Evolutionary conservation across 139 green algal species (phyloP), one percentile per base, ranked within the genome.

Genomic region (Mesotaenium endlicherianum): DNA sequence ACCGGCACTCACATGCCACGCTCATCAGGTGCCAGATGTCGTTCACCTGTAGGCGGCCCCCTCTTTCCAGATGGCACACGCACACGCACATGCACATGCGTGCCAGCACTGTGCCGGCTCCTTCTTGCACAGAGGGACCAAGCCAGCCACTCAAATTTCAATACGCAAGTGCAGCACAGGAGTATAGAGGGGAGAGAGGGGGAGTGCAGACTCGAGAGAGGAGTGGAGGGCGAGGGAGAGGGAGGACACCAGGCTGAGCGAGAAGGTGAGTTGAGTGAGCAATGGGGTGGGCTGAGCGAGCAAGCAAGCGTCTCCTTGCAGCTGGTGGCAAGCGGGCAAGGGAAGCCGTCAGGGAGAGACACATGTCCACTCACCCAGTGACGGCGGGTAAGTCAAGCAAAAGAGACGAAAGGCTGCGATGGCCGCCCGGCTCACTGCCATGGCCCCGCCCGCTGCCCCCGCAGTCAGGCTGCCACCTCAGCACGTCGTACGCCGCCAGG

Each of bases 401-500:
- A 14, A 72, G n/a, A n/a, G n/a, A n/a, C n/a, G n/a, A n/a, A n/a
- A n/a, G n/a, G 41, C 11, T 14, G 8, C 43, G 60, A 11, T 72
- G 43, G 6, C 11, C 60, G 36, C 11, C 11, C 11, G 5, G 11
- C 11, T 6, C 11, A 14, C 43, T 14, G 6, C 6, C 5, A 72
- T 72, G 60, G 60, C 47, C 8, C 8, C 31, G 41, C 8, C 5
- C 41, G 8, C 8, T 47, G 11, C 70, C 70, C 17, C 70, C 70
- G 11, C 70, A 79, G 41, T 79, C 70, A 5, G 6, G 8, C 47
- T 14, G 70, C 47, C 11, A 76, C 6, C 70, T 76, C 5, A 79
- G 70, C 6, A 6, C 11, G 44, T 77, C 47, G 47, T 79, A 79
- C 5, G 6, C 43, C 47, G 8, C 70, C 70, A 79, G 43, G 70